These are phyloP conservation scores for Phaeomoniella chlamydospora DNA, from an alignment of 2,329 filamentous ascomycete genomes.

Conservation along the genomic window DNA sequence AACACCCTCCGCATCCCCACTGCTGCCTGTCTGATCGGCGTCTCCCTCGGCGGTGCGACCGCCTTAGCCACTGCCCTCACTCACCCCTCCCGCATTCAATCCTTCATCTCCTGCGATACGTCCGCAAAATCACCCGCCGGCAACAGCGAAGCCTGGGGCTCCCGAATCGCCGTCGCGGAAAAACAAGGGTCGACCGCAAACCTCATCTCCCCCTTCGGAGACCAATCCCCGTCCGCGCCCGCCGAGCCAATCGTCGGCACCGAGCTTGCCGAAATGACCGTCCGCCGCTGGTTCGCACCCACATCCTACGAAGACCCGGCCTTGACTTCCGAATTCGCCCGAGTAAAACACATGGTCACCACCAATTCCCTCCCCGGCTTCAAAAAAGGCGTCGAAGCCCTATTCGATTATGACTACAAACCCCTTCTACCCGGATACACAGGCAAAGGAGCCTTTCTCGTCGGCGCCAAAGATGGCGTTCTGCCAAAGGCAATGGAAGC, in stretches of 20 bases:
- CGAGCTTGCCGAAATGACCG: conserved; percentile 55
- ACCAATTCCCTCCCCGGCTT: conserved; percentile 59
- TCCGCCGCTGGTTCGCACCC: conserved; percentile 58
- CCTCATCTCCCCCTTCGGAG: neutral
- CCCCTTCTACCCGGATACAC: conserved; percentile 2
- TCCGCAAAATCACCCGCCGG: conserved; percentile 56
- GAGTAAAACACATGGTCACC: conserved; percentile 55
- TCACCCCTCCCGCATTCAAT: conserved; percentile 42
- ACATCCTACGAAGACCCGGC: conserved; percentile 40
- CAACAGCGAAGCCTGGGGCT: conserved; percentile 68
- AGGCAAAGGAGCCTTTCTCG: conserved; percentile 25
- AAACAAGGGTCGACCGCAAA: conserved; percentile 25
- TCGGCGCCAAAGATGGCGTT: conserved; percentile 59
- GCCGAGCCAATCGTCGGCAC: conserved; percentile 44
- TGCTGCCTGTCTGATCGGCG: conserved; percentile 56
- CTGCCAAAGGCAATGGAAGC: conserved; percentile 68
- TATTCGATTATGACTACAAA: conserved; percentile 34
- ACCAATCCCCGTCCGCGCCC: conserved; percentile 16
- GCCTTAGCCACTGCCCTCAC: conserved; percentile 57
- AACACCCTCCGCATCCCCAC: conserved; percentile 53
- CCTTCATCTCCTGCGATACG: conserved; percentile 65
- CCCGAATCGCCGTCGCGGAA: conserved; percentile 56
- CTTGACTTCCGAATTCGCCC: conserved; percentile 34
- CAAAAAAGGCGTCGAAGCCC: conserved; percentile 60
- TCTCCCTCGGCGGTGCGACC: conserved; percentile 70